Percentiles rank a stretch among this genome's conserved stretches.
These are phyloP conservation scores for Kazachstania sp. DNA, from an alignment of 1,139 yeast species.

Conservation along the genomic window DNA sequence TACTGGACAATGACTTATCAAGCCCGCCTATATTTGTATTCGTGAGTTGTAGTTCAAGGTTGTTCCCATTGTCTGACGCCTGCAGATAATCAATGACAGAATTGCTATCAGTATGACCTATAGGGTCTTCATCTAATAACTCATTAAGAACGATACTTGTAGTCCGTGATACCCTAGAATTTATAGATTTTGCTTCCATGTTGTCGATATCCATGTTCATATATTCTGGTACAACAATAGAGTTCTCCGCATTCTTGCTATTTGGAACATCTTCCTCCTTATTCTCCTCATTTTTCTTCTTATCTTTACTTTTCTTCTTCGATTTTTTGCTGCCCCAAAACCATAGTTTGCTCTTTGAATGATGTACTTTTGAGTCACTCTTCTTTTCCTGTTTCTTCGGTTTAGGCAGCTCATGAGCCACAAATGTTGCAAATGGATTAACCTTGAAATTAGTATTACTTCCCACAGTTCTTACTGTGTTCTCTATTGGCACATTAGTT, in stretches of 20 bases:
- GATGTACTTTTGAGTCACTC: constrained; percentile 6
- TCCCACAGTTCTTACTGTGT: neutral
- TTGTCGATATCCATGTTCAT: no score
- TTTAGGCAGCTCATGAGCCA: constrained; percentile 22
- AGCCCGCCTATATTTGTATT: neutral
- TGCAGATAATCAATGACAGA: neutral
- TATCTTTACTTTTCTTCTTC: constrained; percentile 7
- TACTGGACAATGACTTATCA: neutral
- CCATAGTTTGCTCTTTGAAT: constrained; percentile 19
- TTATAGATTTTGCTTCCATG: no score
- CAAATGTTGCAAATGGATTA: constrained; percentile 25
- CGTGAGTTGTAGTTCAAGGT: neutral
- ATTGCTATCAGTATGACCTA: neutral
- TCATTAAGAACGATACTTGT: neutral
- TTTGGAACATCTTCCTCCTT: neutral
- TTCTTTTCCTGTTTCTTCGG: constrained; percentile 13
- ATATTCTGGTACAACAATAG: neutral
- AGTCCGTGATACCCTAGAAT: neutral
- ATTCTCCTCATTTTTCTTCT: neutral
- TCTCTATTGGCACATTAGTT: neutral
- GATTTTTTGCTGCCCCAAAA: constrained; percentile 17
- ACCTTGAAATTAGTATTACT: constrained; percentile 18
- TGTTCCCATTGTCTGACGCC: neutral
- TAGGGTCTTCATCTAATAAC: neutral
- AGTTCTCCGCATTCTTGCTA: neutral